A percentile compares a stretch with the other conserved stretches of the same genome.
These are phyloP conservation scores for Tylopilus felleus DNA, from an alignment of 768 basidiomycete species.

Conservation along the genomic window DNA sequence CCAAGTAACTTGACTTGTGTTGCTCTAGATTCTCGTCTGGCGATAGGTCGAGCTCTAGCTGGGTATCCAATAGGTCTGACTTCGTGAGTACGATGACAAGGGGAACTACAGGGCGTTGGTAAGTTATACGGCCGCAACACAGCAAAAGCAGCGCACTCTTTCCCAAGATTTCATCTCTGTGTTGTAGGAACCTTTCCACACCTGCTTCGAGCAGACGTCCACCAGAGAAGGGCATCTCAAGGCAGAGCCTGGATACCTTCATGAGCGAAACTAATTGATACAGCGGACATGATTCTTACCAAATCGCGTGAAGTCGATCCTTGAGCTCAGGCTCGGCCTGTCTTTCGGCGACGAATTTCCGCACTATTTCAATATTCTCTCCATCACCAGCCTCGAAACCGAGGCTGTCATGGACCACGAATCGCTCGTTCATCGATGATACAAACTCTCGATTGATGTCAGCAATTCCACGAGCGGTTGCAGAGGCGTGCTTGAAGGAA, in stretches of 20 bases:
- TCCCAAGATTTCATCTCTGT: slow-evolving; percentile 7
- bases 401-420: slow-evolving; percentile 19
- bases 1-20: background rate
- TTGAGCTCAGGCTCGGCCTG: background rate
- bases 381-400: slow-evolving; percentile 15
- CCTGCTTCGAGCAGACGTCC: slow-evolving; percentile 16
- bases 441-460: slow-evolving; percentile 14
- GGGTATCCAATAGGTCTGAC: slow-evolving; percentile 5
- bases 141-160: background rate
- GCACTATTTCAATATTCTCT: slow-evolving; percentile 1
- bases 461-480: background rate
- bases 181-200: slow-evolving; percentile 7
- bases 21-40: background rate
- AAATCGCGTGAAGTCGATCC: slow-evolving; percentile 14
- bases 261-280: background rate
- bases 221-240: slow-evolving; percentile 13
- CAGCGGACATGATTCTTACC: background rate
- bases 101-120: background rate
- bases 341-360: slow-evolving; percentile 4
- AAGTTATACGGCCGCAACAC: background rate
- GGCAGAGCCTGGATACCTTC: slow-evolving; percentile 10
- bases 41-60: slow-evolving; percentile 1
- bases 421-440: slow-evolving; percentile 11
- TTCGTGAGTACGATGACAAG: slow-evolving; percentile 19
- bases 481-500: slow-evolving; percentile 2